Conservation (phyloP, 495 filamentous ascomycete genomes). For the Glarea lozoyensis region DNA sequence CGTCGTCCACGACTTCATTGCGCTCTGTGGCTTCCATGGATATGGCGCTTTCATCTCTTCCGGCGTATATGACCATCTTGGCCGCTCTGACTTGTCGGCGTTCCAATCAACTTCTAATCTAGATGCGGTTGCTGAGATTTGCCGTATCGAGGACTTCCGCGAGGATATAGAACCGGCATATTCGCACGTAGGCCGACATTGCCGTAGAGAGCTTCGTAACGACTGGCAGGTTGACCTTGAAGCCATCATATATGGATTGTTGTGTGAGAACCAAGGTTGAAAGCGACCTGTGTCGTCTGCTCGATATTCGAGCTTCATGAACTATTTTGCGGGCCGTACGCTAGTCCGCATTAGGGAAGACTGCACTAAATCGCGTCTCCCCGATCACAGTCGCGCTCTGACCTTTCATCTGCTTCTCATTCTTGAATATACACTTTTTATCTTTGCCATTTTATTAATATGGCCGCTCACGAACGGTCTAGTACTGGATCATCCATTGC, state of each 20-base stretch:
- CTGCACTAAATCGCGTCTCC: too few relatives aligned
- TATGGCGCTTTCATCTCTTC: slow-evolving; percentile 68
- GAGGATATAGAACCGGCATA: slow-evolving; percentile 2
- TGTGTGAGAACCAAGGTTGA: too few relatives aligned
- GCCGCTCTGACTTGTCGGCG: slow-evolving; percentile 35
- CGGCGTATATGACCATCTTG: slow-evolving; percentile 80
- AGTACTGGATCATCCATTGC: slow-evolving; percentile 16
- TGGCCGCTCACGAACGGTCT: slow-evolving; percentile 18
- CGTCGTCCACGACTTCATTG: slow-evolving; percentile 45
- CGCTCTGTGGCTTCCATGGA: slow-evolving; percentile 38
- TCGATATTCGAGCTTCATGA: slow-evolving; percentile 1
- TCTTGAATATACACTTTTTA: slow-evolving; percentile 12
- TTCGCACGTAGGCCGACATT: slow-evolving; percentile 7
- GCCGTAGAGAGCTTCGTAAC: slow-evolving; percentile 7
- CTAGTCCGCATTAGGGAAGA: too few relatives aligned
- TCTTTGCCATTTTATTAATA: slow-evolving; percentile 18
- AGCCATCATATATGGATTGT: slow-evolving; percentile 14
- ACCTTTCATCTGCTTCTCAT: background rate
- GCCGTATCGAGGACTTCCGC: slow-evolving; percentile 6
- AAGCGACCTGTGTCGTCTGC: too few relatives aligned
- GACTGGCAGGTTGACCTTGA: slow-evolving; percentile 12
- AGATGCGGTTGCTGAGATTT: slow-evolving; percentile 11
- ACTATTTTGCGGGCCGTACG: too few relatives aligned
- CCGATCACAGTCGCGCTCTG: slow-evolving; percentile 2
- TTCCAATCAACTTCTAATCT: slow-evolving; percentile 21